Evolutionary conservation across 306 rosid genomes (phyloP).

Genomic region (Cicer judaicum): DNA sequence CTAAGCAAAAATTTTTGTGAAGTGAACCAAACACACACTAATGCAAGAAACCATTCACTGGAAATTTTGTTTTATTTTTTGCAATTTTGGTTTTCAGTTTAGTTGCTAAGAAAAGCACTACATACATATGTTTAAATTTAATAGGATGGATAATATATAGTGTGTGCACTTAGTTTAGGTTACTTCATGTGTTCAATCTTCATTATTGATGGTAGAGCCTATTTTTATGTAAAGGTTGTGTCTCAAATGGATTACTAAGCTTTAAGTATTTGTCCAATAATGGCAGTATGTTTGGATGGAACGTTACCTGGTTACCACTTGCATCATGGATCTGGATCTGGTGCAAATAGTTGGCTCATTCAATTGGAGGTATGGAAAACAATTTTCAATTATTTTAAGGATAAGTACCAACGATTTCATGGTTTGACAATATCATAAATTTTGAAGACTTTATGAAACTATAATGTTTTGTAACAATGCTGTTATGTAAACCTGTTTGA

Average conservation of each 20-base stretch:
- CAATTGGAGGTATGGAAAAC: conserved; percentile 69
- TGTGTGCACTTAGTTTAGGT: background rate
- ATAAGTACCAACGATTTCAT: conserved; percentile 2
- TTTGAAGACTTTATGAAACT: background rate
- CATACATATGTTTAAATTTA: no score
- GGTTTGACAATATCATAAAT: background rate
- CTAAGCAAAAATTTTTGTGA: no score
- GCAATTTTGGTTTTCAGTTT: no score
- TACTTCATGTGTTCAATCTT: background rate
- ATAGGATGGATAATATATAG: background rate
- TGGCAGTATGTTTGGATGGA: conserved; percentile 90
- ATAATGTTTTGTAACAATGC: conserved; percentile 19
- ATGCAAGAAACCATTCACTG: no score
- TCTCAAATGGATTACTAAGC: conserved; percentile 32
- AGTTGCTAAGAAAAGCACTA: no score
- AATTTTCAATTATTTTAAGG: conserved; percentile 12
- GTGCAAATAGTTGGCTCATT: conserved; percentile 84
- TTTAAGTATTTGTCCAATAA: conserved; percentile 12
- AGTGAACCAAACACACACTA: no score
- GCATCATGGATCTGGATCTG: conserved; percentile 73
- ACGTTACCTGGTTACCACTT: conserved; percentile 89
- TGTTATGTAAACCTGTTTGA: conserved; percentile 12
- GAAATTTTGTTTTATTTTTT: no score
- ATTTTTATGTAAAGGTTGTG: conserved; percentile 8
- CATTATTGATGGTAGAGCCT: background rate